Base-by-base conservation (phyloP, 2,329 filamentous ascomycete genomes). In the Bretziella fagacearum region DNA sequence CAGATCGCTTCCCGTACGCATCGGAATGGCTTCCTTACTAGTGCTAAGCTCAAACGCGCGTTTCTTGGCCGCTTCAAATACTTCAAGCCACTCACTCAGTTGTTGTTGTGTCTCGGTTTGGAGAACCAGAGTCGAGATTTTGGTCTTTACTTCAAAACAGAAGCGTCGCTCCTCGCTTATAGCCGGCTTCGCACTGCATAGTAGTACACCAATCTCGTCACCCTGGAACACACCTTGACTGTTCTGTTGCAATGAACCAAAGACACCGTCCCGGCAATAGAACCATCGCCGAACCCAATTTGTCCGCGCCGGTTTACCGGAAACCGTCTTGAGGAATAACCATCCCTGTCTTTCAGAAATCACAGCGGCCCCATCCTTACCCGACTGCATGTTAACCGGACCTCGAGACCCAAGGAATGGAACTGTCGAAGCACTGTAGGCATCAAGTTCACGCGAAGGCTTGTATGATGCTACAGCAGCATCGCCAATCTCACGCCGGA, bases 111-210 rank as follows among this genome's bases (percentile, higher is more conserved):
- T 94, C 60, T 98, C 91, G 3, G 89, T 84, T 63, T 98, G 91
- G 2, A 98, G 69, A 50, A 95, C 67, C 53, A 94, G 78, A 43
- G 80, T 91, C 52, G 83, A 83, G 57, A 84, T 93, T 62, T 95
- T 98, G 2, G 91, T 98, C 68, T 96, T 98, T 57, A 98, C 82
- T 62, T 98, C 91, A 56, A 98, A 95, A 60, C 91, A 96, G 62
- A 96, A 98, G 13, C 91, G 76, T 32, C 91, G 77, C 57, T 98
- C 91, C 62, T 98, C 91, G 54, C 84, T 79, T 44, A 93, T 81
- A 1, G 87, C 86, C 15, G 87, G 86, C 56, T 89, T 84, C 42
- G 91, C 82, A 56, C 84, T 93, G 65, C 91, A 98, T 32, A 98
- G 75, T 45, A 98, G 65, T 2, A 98, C 87, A 33, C 91, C 91